phyloP scores from a whole-genome alignment of 75 land plant genomes.

The Cunninghamia lanceolata region DNA sequence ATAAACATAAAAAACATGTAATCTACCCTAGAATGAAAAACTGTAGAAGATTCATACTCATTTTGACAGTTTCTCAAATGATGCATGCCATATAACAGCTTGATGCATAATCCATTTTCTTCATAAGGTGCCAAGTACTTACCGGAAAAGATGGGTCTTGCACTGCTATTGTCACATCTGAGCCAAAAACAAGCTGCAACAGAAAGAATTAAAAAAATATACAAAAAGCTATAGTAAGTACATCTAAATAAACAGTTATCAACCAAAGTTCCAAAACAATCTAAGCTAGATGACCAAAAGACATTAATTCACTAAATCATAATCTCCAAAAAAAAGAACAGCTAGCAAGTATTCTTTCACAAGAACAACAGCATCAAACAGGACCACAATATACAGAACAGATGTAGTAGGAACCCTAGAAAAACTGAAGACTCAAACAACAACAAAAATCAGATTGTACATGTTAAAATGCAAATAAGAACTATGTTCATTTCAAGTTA shows the following conservation, averaged over 20 bases:
- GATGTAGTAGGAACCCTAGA: neutral
- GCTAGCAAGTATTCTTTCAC: neutral
- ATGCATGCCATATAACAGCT: neutral
- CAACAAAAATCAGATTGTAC: neutral
- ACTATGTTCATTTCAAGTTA: neutral
- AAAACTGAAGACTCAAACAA: neutral
- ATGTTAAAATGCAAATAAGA: neutral
- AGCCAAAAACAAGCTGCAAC: slow-evolving; percentile 78
- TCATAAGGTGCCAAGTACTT: slow-evolving; percentile 9
- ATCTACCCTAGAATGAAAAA: neutral
- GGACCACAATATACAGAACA: neutral
- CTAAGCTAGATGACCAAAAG: neutral
- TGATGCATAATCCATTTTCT: neutral
- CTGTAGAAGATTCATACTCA: neutral
- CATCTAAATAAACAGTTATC: neutral
- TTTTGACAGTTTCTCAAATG: neutral
- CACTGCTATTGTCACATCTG: slow-evolving; percentile 69
- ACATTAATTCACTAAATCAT: neutral
- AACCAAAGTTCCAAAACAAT: neutral
- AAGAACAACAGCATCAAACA: neutral
- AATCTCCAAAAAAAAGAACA: neutral
- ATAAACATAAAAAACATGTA: neutral
- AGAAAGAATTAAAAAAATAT: neutral
- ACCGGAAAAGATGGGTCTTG: slow-evolving; percentile 96
- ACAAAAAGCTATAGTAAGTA: neutral